These are phyloP conservation scores for Colletotrichum sansevieriae DNA, from an alignment of 2,329 filamentous ascomycete species.

Conservation along the genomic window DNA sequence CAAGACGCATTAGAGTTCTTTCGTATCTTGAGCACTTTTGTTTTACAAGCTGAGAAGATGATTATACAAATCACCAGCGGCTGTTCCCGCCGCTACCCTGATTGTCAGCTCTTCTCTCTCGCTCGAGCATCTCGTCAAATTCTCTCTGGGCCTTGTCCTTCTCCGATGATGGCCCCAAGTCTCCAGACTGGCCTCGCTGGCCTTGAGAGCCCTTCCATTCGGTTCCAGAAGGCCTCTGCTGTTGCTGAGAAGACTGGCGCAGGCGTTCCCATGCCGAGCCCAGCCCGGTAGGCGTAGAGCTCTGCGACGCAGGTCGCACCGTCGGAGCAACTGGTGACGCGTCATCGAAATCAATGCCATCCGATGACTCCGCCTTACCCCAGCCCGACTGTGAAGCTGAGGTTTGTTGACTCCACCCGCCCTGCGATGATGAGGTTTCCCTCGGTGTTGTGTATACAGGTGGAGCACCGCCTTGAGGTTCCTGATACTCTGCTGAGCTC, in stretches of 20 bases:
- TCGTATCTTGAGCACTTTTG: not conserved
- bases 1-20: not conserved
- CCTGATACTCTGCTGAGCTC: constrained; percentile 6
- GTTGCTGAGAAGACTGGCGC: constrained; percentile 51
- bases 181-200: constrained; percentile 41
- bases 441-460: constrained; percentile 7
- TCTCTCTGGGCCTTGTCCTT: constrained; percentile 64
- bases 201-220: constrained; percentile 12
- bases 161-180: constrained; percentile 47
- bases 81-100: constrained; percentile 11
- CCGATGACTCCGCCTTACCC: constrained; percentile 17
- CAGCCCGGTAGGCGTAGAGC: constrained; percentile 34
- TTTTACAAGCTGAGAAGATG: not conserved
- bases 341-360: constrained; percentile 50
- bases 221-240: constrained; percentile 5
- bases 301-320: constrained; percentile 31
- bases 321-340: constrained; percentile 58
- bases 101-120: constrained; percentile 51
- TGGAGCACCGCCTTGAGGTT: not conserved
- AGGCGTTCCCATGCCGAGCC: constrained; percentile 61
- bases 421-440: constrained; percentile 14
- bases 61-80: constrained; percentile 28
- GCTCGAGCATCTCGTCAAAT: constrained; percentile 63
- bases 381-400: constrained; percentile 19
- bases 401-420: constrained; percentile 22